A percentile compares a stretch with the other conserved stretches of the same genome.
phyloP scores from a whole-genome alignment of 2,329 filamentous ascomycete species.

The Cladobotryum mycophilum region DNA sequence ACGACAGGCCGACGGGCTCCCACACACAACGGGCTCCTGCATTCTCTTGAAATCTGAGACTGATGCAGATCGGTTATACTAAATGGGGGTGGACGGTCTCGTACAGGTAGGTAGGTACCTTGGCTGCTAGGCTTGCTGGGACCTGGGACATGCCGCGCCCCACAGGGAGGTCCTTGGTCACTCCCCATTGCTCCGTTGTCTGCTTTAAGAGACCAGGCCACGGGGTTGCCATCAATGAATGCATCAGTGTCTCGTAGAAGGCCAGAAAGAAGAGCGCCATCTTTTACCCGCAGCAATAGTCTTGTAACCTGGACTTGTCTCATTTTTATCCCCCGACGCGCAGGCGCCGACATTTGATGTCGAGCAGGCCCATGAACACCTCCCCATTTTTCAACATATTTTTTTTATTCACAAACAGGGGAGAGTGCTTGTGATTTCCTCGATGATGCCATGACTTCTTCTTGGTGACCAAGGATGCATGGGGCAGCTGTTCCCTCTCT shows the following conservation, averaged over 20 bases:
- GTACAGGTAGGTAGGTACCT: constrained; percentile 3
- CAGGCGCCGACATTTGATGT: background rate
- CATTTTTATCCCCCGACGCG: constrained; percentile 3
- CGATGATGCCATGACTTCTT: too few relatives aligned
- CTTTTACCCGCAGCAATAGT: background rate
- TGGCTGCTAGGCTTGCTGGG: background rate
- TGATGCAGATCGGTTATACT: constrained; percentile 28
- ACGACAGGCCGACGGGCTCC: background rate
- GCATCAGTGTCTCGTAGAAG: constrained; percentile 1
- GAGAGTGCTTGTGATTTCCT: too few relatives aligned
- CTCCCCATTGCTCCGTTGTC: background rate
- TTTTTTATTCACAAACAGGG: too few relatives aligned
- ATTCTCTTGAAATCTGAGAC: constrained; percentile 27
- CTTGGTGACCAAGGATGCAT: too few relatives aligned
- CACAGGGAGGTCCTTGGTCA: constrained; percentile 3
- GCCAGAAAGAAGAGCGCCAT: background rate
- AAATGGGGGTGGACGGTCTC: constrained; percentile 18
- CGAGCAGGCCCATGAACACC: background rate
- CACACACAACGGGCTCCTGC: constrained; percentile 4
- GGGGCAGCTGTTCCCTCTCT: too few relatives aligned
- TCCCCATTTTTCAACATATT: background rate
- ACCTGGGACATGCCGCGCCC: constrained; percentile 11
- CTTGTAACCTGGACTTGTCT: background rate
- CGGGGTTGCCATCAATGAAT: constrained; percentile 4
- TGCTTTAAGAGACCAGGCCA: background rate